A percentile compares a stretch with the other conserved stretches of the same genome.
Conservation (phyloP, 257 asterid genomes). For the Primulina tabacum region DNA sequence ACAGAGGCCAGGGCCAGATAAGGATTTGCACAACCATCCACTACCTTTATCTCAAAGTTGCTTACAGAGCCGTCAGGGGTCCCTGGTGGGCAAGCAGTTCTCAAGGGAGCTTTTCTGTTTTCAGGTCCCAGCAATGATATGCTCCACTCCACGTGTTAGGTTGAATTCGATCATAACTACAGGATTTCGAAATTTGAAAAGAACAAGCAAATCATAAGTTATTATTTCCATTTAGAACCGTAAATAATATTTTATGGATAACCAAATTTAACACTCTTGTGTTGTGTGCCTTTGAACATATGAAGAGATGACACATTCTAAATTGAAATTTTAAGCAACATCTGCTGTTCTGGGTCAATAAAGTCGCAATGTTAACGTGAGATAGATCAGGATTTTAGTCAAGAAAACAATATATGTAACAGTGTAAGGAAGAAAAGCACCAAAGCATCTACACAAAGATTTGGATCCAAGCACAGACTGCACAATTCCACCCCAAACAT, state of each 20-base stretch:
- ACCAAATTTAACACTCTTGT: background rate
- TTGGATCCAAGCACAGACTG: background rate
- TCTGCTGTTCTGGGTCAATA: background rate
- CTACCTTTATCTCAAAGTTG: constrained; percentile 82
- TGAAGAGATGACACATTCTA: background rate
- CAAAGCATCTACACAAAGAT: background rate
- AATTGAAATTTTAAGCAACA: background rate
- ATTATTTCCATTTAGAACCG: constrained; percentile 3
- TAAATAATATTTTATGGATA: constrained; percentile 3
- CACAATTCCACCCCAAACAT: background rate
- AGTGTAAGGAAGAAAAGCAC: background rate
- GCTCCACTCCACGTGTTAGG: constrained; percentile 98
- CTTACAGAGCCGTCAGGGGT: constrained; percentile 66
- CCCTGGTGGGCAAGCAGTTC: constrained; percentile 92
- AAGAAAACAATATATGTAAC: background rate
- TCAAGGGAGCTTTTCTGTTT: constrained; percentile 78
- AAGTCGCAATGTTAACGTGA: background rate
- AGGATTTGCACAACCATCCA: constrained; percentile 95
- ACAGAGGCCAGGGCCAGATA: constrained; percentile 79
- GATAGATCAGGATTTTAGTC: background rate
- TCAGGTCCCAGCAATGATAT: constrained; percentile 87
- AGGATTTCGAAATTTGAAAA: constrained; percentile 11
- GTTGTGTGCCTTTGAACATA: background rate
- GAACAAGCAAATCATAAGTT: background rate
- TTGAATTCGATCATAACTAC: constrained; percentile 90